Percentiles rank a stretch among this genome's conserved stretches.
These are phyloP conservation scores for Theobroma grandiflorum DNA, from an alignment of 441 rosid species.

Conservation along the genomic window DNA sequence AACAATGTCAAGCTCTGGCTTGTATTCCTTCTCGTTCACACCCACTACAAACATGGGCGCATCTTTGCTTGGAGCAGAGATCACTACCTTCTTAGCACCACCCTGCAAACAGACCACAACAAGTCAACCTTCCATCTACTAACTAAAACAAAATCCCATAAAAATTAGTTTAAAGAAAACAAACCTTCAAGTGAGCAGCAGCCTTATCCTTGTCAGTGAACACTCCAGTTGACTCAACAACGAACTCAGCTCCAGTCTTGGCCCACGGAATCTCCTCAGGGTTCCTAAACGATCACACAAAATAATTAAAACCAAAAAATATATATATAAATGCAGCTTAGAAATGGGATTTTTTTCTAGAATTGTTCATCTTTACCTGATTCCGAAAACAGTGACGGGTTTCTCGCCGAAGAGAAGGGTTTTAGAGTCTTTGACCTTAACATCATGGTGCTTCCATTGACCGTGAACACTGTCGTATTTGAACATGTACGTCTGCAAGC, in stretches of 20 bases:
- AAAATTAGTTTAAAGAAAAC: not conserved
- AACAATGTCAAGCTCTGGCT: conserved; percentile 68
- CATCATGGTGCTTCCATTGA: conserved; percentile 73
- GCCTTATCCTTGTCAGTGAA: conserved; percentile 94
- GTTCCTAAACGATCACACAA: conserved; percentile 44
- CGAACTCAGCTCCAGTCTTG: conserved; percentile 67
- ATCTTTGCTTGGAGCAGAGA: conserved; percentile 82
- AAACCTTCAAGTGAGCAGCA: conserved; percentile 89
- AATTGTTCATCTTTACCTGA: conserved; percentile 49
- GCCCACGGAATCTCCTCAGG: conserved; percentile 90
- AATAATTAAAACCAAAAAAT: not conserved
- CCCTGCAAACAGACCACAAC: conserved; percentile 50
- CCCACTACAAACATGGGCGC: conserved; percentile 93
- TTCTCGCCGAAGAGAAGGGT: conserved; percentile 76
- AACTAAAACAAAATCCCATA: not conserved
- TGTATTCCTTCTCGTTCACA: conserved; percentile 87
- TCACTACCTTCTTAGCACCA: conserved; percentile 85
- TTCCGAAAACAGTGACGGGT: conserved; percentile 65
- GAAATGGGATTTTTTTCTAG: not conserved
- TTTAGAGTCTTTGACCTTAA: conserved; percentile 73
- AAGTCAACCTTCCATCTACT: not conserved
- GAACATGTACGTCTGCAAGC: conserved; percentile 73
- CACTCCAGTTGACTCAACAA: conserved; percentile 85
- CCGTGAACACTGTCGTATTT: conserved; percentile 88
- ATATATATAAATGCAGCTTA: not conserved